Conservation (phyloP, 1,284 basidiomycete species). For the Ustilago xerochloae region DNA sequence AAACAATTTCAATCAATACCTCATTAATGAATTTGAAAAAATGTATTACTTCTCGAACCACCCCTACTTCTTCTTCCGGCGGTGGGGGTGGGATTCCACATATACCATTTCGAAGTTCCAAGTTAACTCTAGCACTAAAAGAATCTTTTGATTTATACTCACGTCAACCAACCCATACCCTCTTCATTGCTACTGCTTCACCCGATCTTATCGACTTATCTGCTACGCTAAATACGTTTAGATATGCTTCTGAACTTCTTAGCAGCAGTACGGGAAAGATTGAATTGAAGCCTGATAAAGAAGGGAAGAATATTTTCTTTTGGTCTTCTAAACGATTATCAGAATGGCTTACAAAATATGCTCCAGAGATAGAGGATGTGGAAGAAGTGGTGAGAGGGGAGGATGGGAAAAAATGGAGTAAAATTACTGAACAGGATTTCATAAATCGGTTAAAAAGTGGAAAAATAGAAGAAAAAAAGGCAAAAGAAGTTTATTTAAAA, state of each 20-base stretch:
- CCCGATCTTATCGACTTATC: constrained; percentile 8
- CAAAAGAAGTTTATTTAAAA: constrained; percentile 27
- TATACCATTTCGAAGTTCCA: constrained; percentile 35
- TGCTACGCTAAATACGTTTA: constrained; percentile 28
- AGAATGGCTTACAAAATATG: constrained; percentile 26
- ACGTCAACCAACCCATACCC: constrained; percentile 24
- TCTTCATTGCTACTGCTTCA: constrained; percentile 37
- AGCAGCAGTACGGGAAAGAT: constrained; percentile 3
- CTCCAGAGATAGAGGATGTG: not conserved
- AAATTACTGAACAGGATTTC: constrained; percentile 22
- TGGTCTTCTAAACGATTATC: constrained; percentile 8
- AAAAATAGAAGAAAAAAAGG: not conserved
- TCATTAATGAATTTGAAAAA: constrained; percentile 35
- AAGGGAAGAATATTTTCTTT: constrained; percentile 21
- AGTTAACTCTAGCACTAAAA: constrained; percentile 36
- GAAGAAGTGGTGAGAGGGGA: not conserved
- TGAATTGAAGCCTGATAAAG: constrained; percentile 12
- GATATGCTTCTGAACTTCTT: constrained; percentile 20
- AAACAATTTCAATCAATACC: constrained; percentile 40
- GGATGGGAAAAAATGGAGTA: constrained; percentile 14
- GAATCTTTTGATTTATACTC: constrained; percentile 39
- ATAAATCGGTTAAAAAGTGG: not conserved
- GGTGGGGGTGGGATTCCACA: constrained; percentile 4
- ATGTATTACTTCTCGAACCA: constrained; percentile 25
- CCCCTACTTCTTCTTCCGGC: not conserved